Evolutionary conservation across 1,139 yeast species (phyloP), one percentile per base, ranked within the genome.

Genomic region (Pichia sp.): DNA sequence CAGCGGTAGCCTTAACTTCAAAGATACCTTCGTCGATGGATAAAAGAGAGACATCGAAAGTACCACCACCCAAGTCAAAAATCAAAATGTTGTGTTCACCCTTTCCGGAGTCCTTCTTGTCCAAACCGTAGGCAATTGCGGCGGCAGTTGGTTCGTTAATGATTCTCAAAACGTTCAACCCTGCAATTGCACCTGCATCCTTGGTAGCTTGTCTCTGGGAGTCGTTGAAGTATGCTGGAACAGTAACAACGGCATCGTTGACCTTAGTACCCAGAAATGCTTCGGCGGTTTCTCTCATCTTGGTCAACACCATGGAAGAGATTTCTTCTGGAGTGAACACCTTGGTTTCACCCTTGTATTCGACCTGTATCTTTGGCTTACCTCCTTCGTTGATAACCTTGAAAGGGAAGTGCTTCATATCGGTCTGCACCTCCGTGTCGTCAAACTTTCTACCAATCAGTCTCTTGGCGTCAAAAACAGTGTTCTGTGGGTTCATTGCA

Each of bases 31-130:
- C 96, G 74, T 90, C 96, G 72, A 90, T 90, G 55, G 93, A 85
- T 67, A 90, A 80, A 64, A 90, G 80, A 45, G 97, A 90, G 56
- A 90, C 97, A 87, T 90, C 97, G 75, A 90, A 90, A 69, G 97
- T 90, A 81, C 97, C 97, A 79, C 97, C 97, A 83, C 97, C 97
- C 70, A 90, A 81, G 75, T 90, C 97, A 75, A 90, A 90, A 68
- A 90, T 90, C 70, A 90, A 81, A 57, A 90, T 95, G 71, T 89
- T 86, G 79, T 89, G 89, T 77, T 87, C 93, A 62, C 78, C 82
- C 65, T 79, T 78, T 40, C 65, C 66, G 19, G 61, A 58, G 62
- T 85, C 84, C 76, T 87, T 87, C 76, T 87, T 87, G 73, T 83
- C 85, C 65, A 80, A 75, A 70, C 84, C 84, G 69, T 80, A 80